phyloP scores from a whole-genome alignment of 768 basidiomycete genomes.

The Dentipellis sp. region DNA sequence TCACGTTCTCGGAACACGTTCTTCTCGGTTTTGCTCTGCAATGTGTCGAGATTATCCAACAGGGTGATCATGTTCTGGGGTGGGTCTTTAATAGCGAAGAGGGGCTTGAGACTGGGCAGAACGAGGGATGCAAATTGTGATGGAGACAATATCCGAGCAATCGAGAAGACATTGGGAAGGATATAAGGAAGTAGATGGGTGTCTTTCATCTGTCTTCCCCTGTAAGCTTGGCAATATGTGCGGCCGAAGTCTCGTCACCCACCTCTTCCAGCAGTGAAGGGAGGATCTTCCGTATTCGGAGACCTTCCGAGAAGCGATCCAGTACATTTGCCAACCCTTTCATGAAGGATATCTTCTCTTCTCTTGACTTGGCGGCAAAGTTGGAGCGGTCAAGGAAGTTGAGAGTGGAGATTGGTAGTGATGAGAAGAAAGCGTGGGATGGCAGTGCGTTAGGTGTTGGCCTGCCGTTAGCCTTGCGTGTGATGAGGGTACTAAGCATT shows the following conservation, averaged over 20 bases:
- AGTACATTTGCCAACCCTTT: constrained; percentile 79
- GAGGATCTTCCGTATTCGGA: constrained; percentile 81
- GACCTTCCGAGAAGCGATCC: constrained; percentile 77
- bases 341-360: constrained; percentile 96
- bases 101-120: constrained; percentile 79
- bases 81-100: constrained; percentile 88
- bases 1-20: constrained; percentile 80
- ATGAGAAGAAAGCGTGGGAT: constrained; percentile 87
- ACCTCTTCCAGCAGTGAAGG: constrained; percentile 93
- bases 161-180: constrained; percentile 90
- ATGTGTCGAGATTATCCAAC: constrained; percentile 77
- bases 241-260: constrained; percentile 7
- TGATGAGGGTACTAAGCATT: constrained; percentile 72
- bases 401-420: constrained; percentile 89
- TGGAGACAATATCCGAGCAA: constrained; percentile 68
- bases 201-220: constrained; percentile 73
- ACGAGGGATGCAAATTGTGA: constrained; percentile 75
- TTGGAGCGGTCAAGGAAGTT: constrained; percentile 94
- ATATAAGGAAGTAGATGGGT: constrained; percentile 88
- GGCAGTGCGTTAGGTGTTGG: constrained; percentile 77
- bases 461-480: constrained; percentile 62
- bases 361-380: constrained; percentile 87
- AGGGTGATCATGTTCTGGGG: constrained; percentile 96
- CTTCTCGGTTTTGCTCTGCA: constrained; percentile 87
- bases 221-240: neutral